Percentiles rank a stretch among this genome's conserved stretches.
Conservation (phyloP, 371 early-diverging fungal species). For the Blyttiomyces sp. region DNA sequence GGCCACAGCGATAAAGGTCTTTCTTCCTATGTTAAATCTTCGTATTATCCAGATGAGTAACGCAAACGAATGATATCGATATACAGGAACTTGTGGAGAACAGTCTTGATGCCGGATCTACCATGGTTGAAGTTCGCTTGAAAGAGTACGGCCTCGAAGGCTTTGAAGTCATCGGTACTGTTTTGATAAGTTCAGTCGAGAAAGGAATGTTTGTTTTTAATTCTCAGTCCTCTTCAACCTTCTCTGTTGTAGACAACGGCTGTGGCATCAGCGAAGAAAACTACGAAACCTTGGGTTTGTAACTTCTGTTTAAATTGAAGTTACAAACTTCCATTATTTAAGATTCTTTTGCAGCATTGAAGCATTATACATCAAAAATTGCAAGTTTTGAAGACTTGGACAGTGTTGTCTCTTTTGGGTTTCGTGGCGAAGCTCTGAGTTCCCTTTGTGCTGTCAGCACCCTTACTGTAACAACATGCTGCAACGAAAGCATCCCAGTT, state of each 20-base stretch:
- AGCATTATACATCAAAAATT: slow-evolving; percentile 74
- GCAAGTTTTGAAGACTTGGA: slow-evolving; percentile 55
- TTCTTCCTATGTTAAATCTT: neutral
- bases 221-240: neutral
- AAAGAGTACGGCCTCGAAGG: slow-evolving; percentile 73
- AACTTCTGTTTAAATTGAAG: neutral
- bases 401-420: slow-evolving; percentile 60
- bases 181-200: neutral
- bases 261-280: slow-evolving; percentile 67
- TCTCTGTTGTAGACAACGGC: slow-evolving; percentile 71
- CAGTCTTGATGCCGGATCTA: slow-evolving; percentile 90
- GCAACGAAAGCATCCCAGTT: slow-evolving; percentile 26
- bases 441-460: slow-evolving; percentile 47
- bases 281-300: slow-evolving; percentile 61
- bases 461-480: slow-evolving; percentile 28
- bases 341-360: slow-evolving; percentile 13
- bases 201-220: neutral
- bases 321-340: neutral
- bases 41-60: neutral
- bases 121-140: slow-evolving; percentile 76
- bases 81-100: slow-evolving; percentile 95
- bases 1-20: slow-evolving; percentile 58
- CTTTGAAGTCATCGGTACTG: slow-evolving; percentile 62
- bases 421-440: slow-evolving; percentile 64
- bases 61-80: too few species aligned